Percentiles rank a stretch among this genome's conserved stretches.
Evolutionary conservation across 192 early-diverging fungal genomes (phyloP).

Genomic region (Coemansia sp.): DNA sequence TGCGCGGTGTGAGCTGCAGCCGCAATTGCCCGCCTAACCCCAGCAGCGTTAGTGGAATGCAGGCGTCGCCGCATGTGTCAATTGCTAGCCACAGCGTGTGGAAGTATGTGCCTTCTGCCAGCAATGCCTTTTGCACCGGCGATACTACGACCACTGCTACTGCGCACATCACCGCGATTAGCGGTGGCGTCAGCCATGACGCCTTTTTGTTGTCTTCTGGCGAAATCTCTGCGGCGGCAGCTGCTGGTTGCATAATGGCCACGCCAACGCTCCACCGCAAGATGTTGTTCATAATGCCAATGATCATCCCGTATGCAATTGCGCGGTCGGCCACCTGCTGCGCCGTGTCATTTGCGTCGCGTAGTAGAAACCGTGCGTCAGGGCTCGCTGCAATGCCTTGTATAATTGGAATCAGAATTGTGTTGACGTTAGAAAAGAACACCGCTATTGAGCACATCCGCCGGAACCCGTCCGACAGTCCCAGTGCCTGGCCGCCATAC

Average conservation of each 20-base stretch:
- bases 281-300: slow-evolving; percentile 71
- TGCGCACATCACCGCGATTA: slow-evolving; percentile 19
- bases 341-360: slow-evolving; percentile 37
- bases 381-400: slow-evolving; percentile 54
- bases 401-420: slow-evolving; percentile 64
- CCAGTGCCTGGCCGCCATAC: slow-evolving; percentile 17
- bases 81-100: slow-evolving; percentile 50
- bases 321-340: slow-evolving; percentile 52
- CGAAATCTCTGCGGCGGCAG: background rate
- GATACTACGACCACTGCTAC: slow-evolving; percentile 19
- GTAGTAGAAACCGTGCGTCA: slow-evolving; percentile 41
- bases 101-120: slow-evolving; percentile 24
- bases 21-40: slow-evolving; percentile 67
- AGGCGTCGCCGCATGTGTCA: slow-evolving; percentile 65
- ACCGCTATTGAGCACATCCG: slow-evolving; percentile 62
- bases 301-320: slow-evolving; percentile 76
- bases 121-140: slow-evolving; percentile 17
- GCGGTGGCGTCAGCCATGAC: slow-evolving; percentile 26
- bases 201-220: background rate
- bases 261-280: slow-evolving; percentile 75
- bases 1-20: background rate
- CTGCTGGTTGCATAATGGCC: slow-evolving; percentile 46
- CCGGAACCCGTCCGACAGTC: slow-evolving; percentile 56
- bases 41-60: slow-evolving; percentile 69
- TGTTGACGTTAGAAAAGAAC: slow-evolving; percentile 71